phyloP scores from a whole-genome alignment of 2,329 filamentous ascomycete genomes.

The Fusarium nurragi region DNA sequence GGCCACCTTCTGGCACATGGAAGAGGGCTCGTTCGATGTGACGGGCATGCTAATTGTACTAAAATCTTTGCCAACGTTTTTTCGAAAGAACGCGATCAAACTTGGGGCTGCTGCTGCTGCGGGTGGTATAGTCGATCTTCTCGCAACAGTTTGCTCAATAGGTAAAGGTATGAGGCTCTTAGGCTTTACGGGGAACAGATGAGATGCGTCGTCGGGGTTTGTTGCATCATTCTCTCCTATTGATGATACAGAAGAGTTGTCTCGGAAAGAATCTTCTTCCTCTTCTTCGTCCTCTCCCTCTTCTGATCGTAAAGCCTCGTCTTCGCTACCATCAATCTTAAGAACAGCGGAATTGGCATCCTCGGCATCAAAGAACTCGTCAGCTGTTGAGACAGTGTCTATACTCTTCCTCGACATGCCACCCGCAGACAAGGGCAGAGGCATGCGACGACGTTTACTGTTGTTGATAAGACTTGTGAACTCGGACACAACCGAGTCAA shows the following conservation, averaged over 20 bases:
- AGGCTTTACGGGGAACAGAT: slow-evolving; percentile 78
- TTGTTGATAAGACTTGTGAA: slow-evolving; percentile 81
- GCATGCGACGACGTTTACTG: slow-evolving; percentile 79
- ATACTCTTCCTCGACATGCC: slow-evolving; percentile 69
- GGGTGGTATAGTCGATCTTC: slow-evolving; percentile 75
- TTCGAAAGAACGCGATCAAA: slow-evolving; percentile 91
- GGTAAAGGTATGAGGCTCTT: slow-evolving; percentile 83
- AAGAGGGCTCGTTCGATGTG: slow-evolving; percentile 92
- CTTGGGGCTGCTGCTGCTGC: slow-evolving; percentile 86
- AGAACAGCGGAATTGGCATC: slow-evolving; percentile 73
- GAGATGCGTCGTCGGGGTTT: slow-evolving; percentile 66
- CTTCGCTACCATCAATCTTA: slow-evolving; percentile 76
- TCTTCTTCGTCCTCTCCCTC: slow-evolving; percentile 62
- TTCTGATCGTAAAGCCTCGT: slow-evolving; percentile 68
- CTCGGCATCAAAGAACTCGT: slow-evolving; percentile 96
- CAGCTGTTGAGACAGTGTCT: slow-evolving; percentile 78
- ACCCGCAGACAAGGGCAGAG: slow-evolving; percentile 60
- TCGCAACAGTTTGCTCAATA: slow-evolving; percentile 68
- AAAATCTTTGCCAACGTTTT: slow-evolving; percentile 97
- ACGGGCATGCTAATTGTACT: slow-evolving; percentile 98
- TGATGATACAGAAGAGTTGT: slow-evolving; percentile 68
- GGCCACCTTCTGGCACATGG: slow-evolving; percentile 85
- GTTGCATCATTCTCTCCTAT: slow-evolving; percentile 67
- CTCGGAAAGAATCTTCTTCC: slow-evolving; percentile 60
- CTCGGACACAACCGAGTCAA: slow-evolving; percentile 84